Base-by-base conservation (phyloP, 331 rosid species). In the Saraca asoca region DNA sequence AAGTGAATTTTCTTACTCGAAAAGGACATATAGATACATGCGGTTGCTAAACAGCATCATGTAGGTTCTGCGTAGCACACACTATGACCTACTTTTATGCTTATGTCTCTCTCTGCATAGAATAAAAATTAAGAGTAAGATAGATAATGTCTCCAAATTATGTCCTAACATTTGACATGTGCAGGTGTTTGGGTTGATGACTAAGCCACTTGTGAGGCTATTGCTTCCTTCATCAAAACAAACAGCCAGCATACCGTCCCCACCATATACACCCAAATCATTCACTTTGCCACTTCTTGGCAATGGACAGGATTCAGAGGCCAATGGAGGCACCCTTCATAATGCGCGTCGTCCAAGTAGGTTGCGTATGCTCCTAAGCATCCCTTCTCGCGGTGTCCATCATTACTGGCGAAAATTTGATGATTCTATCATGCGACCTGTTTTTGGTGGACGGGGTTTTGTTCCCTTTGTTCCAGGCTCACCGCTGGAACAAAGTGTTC, bases 111-210 rank as follows among this genome's bases (percentile, higher is more conserved):
- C 8, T 51, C 39, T 24, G 39, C 50, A 66, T 29, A 49, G 50
- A 73, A 54, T 14, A 29, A 44, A 60, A 59, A 44, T 37, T n/a
- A 65, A 57, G 56, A 43, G 66, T 55, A 64, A 44, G 44, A 31
- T 35, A 44, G 44, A 31, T 35, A 31, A 24, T 24, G 31, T 24
- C 31, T 24, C 51, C 39, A 12, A 49, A 71, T 77, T 14, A 53
- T 66, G 50, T 42, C 24, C 42, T 2, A 48, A 16, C 49, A 46
- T 77, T 70, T 61, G 67, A 76, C 51, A 62, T 58, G 69, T 77
- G 84, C 88, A 94, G 99, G 92, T 85, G 44, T 90, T 94, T 76
- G 99, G 99, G 43, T 73, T 86, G 83, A 85, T 94, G 85, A 94
- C 96, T 0, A 88, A 94, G 79, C 97, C 97, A 29, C 91, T 94